Base-by-base conservation (phyloP, 2,329 filamentous ascomycete species). In the Pseudogymnoascus destructans region DNA sequence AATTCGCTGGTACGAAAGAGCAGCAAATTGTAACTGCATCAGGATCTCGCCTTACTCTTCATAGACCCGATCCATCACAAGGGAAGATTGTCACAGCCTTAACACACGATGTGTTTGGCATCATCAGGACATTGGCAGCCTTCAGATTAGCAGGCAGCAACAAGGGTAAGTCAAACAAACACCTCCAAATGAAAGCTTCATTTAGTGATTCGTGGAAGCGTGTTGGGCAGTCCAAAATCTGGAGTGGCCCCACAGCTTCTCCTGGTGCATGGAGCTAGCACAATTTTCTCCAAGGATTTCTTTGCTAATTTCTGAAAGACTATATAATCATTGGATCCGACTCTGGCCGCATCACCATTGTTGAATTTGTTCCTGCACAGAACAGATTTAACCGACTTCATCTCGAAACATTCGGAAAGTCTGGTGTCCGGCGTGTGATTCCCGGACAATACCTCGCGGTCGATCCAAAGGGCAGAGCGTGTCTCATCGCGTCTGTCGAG, bases 371-470 rank as follows among this genome's bases (percentile, higher is more conserved):
- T 33, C 85, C 88, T 11, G 81, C 87, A 15, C 84, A 90, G 71
- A 95, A 95, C 70, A 83, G 84, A 55, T 96, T 98, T 73, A 85
- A 85, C 66, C 85, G 89, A 52, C 80, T 97, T 63, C 93, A 97
- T 68, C 80, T 96, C 59, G 95, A 99, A 75, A 99, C 95, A 0
- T 99, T 95, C 71, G 93, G 93, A 65, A 98, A 98, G 73, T 97
- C 93, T 6, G 95, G 93, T 35, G 82, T 97, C 57, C 85, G 95
- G 59, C 85, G 93, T 66, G 92, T 97, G 35, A 82, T 98, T 46
- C 93, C 95, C 2, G 93, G 95, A 61, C 90, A 99, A 72, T 98
- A 96, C 68, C 80, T 99, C 25, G 93, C 92, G 5, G 89, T 89
- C 57, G 93, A 99, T 68, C 93, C 93, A 25, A 95, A 95, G 72